Base-by-base conservation (phyloP, 139 green algal genomes). In the Chlamydomonas asymmetrica region DNA sequence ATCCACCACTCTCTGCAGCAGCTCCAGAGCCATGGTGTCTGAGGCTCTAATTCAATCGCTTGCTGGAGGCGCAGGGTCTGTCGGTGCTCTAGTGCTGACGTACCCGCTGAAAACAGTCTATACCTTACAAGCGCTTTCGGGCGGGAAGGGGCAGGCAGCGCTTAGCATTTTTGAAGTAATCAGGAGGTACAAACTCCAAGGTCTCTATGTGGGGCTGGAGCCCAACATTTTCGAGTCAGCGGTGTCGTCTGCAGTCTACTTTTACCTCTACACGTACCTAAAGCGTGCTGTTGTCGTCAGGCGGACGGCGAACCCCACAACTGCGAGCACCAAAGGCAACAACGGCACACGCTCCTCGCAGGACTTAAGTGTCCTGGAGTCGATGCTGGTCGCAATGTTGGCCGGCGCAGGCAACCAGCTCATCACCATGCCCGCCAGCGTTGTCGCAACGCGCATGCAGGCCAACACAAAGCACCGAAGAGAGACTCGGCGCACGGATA, bases 381-480 rank as follows among this genome's bases (percentile, higher is more conserved):
- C 91, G 0, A 81, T 97, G 60, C 52, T 90, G 29, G 85, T 97
- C 50, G 89, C 93, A 2, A 76, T 87, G 18, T 29, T 90, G 13
- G 92, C 93, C 3, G 93, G 90, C 45, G 85, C 82, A 9, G 85
- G 87, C 68, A 97, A 97, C 77, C 90, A 96, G 76, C 82, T 97
- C 29, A 66, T 92, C 50, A 98, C 95, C 49, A 96, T 93, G 78
- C 95, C 95, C 29, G 97, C 95, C 7, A 97, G 92, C 83, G 88
- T 97, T 60, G 80, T 97, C 13, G 89, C 93, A 16, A 97, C 92
- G 0, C 84, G 90, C 41, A 96, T 98, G 86, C 93, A 97, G 85
- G 84, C 48, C 48, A 56, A 16, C 56, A 29, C 56, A 63, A 16
- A 79, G 82, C 20, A n/a, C 18, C 56, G 8, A 16, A 63, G 18